phyloP scores from a whole-genome alignment of 2,329 filamentous ascomycete genomes.

The Alternaria gaisen region DNA sequence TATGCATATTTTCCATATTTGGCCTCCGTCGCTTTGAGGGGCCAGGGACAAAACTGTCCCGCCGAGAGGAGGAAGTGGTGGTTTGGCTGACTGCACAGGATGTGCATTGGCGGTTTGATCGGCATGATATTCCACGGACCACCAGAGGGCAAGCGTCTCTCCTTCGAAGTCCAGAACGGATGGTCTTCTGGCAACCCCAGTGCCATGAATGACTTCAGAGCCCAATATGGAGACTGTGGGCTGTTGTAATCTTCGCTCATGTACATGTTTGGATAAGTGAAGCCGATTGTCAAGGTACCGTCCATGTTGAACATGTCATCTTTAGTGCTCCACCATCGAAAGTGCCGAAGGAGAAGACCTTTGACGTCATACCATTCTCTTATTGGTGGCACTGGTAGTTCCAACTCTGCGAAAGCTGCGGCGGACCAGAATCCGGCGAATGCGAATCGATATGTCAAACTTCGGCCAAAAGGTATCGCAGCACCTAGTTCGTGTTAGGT shows the following conservation, averaged over 20 bases:
- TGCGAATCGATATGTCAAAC: constrained; percentile 62
- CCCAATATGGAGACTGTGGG: constrained; percentile 65
- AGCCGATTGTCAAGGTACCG: constrained; percentile 61
- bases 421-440: constrained; percentile 61
- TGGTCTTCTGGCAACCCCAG: constrained; percentile 50
- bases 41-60: constrained; percentile 49
- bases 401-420: constrained; percentile 54
- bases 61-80: constrained; percentile 46
- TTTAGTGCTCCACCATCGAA: constrained; percentile 59
- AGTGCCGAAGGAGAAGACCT: constrained; percentile 60
- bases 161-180: constrained; percentile 58
- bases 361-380: constrained; percentile 55
- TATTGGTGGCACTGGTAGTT: constrained; percentile 49
- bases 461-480: constrained; percentile 62
- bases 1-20: constrained; percentile 51
- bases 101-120: constrained; percentile 53
- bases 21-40: constrained; percentile 47
- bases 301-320: constrained; percentile 59
- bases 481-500: constrained; percentile 48
- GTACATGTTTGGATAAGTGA: constrained; percentile 61
- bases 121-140: neutral
- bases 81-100: constrained; percentile 54
- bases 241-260: constrained; percentile 67
- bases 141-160: constrained; percentile 49
- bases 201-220: constrained; percentile 60